A percentile compares a stretch with the other conserved stretches of the same genome.
Evolutionary conservation across 257 asterid genomes (phyloP).

Genomic region (Solanum appendiculatum): DNA sequence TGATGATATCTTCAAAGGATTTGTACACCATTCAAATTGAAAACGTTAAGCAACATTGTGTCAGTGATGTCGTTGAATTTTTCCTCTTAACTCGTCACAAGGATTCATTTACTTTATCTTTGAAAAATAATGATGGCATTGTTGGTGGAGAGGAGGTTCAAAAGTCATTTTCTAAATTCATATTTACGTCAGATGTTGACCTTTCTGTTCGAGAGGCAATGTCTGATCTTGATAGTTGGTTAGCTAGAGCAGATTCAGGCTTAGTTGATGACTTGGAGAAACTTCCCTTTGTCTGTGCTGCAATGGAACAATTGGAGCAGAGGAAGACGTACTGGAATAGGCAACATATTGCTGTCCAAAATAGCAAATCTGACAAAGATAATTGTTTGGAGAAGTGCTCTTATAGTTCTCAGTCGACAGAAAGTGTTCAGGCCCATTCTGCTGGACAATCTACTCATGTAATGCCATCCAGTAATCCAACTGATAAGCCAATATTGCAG

Average conservation of each 20-base stretch:
- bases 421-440: conserved; percentile 2
- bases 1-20: conserved; percentile 79
- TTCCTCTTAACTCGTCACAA: conserved; percentile 67
- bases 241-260: conserved; percentile 90
- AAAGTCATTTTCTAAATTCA: conserved; percentile 71
- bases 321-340: conserved; percentile 75
- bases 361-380: conserved; percentile 9
- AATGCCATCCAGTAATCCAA: conserved; percentile 6
- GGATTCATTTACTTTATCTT: conserved; percentile 49
- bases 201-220: conserved; percentile 76
- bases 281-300: conserved; percentile 90
- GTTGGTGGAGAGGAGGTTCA: conserved; percentile 28
- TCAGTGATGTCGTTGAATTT: conserved; percentile 63
- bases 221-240: conserved; percentile 85
- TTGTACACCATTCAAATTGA: conserved; percentile 56
- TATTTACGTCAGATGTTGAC: conserved; percentile 81
- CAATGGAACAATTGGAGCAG: conserved; percentile 63
- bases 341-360: conserved; percentile 25
- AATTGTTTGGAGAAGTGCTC: conserved; percentile 1
- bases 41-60: conserved; percentile 50
- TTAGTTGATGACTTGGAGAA: conserved; percentile 86
- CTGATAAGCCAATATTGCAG: conserved; percentile 13
- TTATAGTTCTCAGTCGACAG: conserved; percentile 25
- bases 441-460: conserved; percentile 5
- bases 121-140: conserved; percentile 37